Conservation (phyloP, 2,329 filamentous ascomycete species). For the Eutypa lata region DNA sequence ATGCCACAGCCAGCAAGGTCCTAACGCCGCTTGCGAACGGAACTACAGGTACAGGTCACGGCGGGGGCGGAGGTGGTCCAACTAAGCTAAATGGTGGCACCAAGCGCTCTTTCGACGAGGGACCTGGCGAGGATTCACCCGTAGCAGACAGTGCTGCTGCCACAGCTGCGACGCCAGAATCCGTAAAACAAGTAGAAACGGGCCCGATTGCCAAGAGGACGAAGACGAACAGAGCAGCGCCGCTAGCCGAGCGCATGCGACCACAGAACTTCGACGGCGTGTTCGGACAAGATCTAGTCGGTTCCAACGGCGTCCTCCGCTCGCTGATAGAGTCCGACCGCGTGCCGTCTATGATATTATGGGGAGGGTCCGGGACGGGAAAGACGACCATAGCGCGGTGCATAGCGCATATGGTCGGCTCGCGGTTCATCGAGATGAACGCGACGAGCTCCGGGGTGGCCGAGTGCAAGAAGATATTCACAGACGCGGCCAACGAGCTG, state of each 20-base stretch:
- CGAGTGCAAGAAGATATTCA: constrained; percentile 90
- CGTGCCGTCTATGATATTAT: constrained; percentile 93
- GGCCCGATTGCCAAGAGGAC: constrained; percentile 58
- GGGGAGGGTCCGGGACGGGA: constrained; percentile 77
- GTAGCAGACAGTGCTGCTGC: constrained; percentile 16
- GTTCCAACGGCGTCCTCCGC: constrained; percentile 76
- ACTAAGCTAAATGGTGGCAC: constrained; percentile 34
- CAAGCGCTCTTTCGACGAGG: constrained; percentile 55
- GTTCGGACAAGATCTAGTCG: constrained; percentile 88
- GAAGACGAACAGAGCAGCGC: constrained; percentile 70
- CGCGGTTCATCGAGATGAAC: constrained; percentile 92
- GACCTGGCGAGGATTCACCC: constrained; percentile 34
- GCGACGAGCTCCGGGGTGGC: constrained; percentile 83
- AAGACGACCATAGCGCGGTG: constrained; percentile 92
- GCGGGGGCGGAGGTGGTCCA: constrained; percentile 15
- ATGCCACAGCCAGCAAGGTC: constrained; percentile 34
- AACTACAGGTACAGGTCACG: neutral
- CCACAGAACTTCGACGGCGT: constrained; percentile 81
- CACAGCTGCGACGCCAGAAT: constrained; percentile 20
- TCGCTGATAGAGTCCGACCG: constrained; percentile 81
- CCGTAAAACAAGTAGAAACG: constrained; percentile 21
- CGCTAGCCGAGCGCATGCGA: constrained; percentile 91
- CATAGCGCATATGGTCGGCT: constrained; percentile 77
- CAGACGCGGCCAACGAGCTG: constrained; percentile 77
- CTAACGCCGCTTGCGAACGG: constrained; percentile 32